Evolutionary conservation across 768 basidiomycete species (phyloP).

Genomic region (Candolleomyces efflorescens): DNA sequence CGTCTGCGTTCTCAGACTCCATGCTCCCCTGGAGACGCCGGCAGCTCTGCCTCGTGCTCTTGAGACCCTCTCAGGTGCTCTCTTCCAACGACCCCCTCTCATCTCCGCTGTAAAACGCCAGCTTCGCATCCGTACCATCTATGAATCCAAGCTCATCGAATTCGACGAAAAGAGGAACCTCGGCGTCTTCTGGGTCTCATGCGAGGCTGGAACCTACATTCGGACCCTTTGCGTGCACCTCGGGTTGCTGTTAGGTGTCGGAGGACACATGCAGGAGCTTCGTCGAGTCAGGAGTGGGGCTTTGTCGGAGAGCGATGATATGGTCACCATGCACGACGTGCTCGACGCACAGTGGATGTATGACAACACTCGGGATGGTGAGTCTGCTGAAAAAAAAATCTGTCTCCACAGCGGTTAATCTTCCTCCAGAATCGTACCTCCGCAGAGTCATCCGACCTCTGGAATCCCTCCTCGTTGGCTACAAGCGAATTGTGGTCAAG

Average conservation of each 20-base stretch:
- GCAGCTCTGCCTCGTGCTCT: constrained; percentile 88
- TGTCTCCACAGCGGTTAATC: background rate
- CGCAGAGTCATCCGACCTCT: constrained; percentile 92
- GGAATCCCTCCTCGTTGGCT: constrained; percentile 90
- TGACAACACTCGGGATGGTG: constrained; percentile 96
- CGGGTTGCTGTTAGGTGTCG: constrained; percentile 90
- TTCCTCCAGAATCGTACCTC: constrained; percentile 80
- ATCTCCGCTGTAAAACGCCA: constrained; percentile 99
- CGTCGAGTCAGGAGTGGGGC: constrained; percentile 93
- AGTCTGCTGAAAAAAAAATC: no score
- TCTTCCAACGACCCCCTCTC: constrained; percentile 97
- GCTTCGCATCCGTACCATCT: constrained; percentile 93
- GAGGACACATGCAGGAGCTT: constrained; percentile 99
- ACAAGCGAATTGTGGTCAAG: constrained; percentile 98
- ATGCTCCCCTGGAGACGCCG: constrained; percentile 76
- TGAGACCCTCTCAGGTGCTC: constrained; percentile 94
- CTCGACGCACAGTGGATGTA: constrained; percentile 98
- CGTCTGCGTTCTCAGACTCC: constrained; percentile 92
- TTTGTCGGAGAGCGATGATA: constrained; percentile 95
- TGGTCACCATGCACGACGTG: constrained; percentile 99
- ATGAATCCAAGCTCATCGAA: constrained; percentile 93
- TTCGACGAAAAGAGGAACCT: constrained; percentile 97
- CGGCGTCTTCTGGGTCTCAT: constrained; percentile 97
- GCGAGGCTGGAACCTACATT: constrained; percentile 96
- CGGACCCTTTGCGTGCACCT: constrained; percentile 97